A percentile compares a stretch with the other conserved stretches of the same genome.
Conservation (phyloP, 371 early-diverging fungal genomes). For the Mucor sp. region DNA sequence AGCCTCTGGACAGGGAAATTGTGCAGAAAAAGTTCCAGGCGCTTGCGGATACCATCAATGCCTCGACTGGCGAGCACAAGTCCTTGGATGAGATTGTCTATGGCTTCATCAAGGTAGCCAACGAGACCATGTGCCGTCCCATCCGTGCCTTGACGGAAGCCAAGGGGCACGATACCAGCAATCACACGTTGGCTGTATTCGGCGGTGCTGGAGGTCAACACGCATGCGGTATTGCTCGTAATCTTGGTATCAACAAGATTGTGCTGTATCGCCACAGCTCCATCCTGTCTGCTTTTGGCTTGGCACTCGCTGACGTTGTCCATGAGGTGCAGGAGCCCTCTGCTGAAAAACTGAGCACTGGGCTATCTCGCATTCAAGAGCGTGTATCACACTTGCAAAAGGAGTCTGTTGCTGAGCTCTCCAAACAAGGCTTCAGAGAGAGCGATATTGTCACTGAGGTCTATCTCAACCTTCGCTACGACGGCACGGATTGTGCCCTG, state of each 20-base stretch:
- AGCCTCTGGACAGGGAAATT: slow-evolving; percentile 75
- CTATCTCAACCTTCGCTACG: slow-evolving; percentile 90
- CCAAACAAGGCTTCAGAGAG: slow-evolving; percentile 68
- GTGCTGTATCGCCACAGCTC: slow-evolving; percentile 88
- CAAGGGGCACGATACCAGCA: slow-evolving; percentile 86
- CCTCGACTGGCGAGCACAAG: slow-evolving; percentile 37
- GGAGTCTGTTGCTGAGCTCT: slow-evolving; percentile 48
- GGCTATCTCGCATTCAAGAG: slow-evolving; percentile 46
- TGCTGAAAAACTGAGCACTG: slow-evolving; percentile 37
- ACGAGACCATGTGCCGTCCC: slow-evolving; percentile 95
- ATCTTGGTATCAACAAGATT: slow-evolving; percentile 81
- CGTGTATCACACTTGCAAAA: slow-evolving; percentile 54
- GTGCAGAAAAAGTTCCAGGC: slow-evolving; percentile 65
- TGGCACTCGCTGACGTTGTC: slow-evolving; percentile 90
- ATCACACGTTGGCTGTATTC: slow-evolving; percentile 90
- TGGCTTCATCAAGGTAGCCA: slow-evolving; percentile 94
- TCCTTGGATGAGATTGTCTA: slow-evolving; percentile 85
- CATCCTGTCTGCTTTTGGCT: slow-evolving; percentile 93
- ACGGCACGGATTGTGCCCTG: slow-evolving; percentile 93
- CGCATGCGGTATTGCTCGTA: slow-evolving; percentile 92
- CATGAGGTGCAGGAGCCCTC: slow-evolving; percentile 90
- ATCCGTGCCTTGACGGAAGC: slow-evolving; percentile 94
- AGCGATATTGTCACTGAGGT: slow-evolving; percentile 60
- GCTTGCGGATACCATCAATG: slow-evolving; percentile 70
- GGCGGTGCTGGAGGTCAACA: slow-evolving; percentile 96